Percentiles rank a stretch among this genome's conserved stretches.
Evolutionary conservation across 768 basidiomycete genomes (phyloP).

Genomic region (Hericium erinaceus): DNA sequence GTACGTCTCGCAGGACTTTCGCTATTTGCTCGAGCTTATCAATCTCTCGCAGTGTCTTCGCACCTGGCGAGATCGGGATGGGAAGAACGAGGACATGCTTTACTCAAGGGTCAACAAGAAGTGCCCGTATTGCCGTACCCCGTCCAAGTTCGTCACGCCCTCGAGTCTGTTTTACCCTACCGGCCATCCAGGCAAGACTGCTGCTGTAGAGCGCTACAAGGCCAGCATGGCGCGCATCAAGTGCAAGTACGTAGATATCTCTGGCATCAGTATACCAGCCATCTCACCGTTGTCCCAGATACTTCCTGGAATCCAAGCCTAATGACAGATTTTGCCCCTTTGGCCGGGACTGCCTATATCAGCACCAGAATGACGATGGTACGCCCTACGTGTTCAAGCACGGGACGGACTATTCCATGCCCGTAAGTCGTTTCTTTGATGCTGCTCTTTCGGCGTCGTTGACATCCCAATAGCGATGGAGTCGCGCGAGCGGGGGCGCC

Average conservation of each 20-base stretch:
- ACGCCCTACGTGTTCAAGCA: constrained; percentile 44
- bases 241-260: constrained; percentile 44
- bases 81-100: constrained; percentile 41
- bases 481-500: too few relatives aligned
- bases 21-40: background rate
- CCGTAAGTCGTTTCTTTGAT: constrained; percentile 24
- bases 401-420: constrained; percentile 48
- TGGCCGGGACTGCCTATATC: constrained; percentile 75
- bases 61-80: constrained; percentile 61
- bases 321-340: constrained; percentile 61
- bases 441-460: background rate
- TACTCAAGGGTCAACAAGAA: constrained; percentile 58
- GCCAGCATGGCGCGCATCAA: constrained; percentile 62
- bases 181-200: constrained; percentile 42
- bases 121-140: constrained; percentile 68
- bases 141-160: constrained; percentile 62
- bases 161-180: constrained; percentile 60
- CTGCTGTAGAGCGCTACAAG: constrained; percentile 49
- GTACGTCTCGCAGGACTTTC: constrained; percentile 28
- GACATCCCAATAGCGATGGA: constrained; percentile 1
- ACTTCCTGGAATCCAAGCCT: constrained; percentile 47
- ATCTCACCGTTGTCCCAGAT: constrained; percentile 27
- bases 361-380: constrained; percentile 60
- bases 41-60: constrained; percentile 53
- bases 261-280: background rate